Evolutionary conservation across 2,329 filamentous ascomycete genomes (phyloP), one percentile per base, ranked within the genome.

Genomic region (Colletotrichum sp.): DNA sequence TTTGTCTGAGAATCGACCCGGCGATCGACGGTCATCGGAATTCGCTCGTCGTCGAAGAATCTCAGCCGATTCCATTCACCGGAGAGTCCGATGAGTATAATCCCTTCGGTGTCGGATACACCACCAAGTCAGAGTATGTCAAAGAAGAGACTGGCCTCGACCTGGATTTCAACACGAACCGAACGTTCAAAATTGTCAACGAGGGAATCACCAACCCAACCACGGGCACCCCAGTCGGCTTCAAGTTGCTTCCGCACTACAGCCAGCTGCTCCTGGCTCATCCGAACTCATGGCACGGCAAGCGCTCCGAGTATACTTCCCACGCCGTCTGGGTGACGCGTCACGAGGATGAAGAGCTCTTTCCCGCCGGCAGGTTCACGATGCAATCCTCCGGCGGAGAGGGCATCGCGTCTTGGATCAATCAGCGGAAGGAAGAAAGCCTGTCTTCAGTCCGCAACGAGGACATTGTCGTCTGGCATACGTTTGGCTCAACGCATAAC

Each of bases 1-100:
- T 94, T 80, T 89, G 86, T n/a, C 81, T 92, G 34, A 88, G 92
- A 1, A 89, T 94, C n/a, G 92, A 94, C 78, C 91, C 36, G n/a
- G 61, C 61, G 9, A 43, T 94, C 55, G 91, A 93, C 78, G 91
- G 91, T 0, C 85, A 89, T 78, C 80, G 82, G 2, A 93, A 93
- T 80, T 89, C 90, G 0, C 82, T 92, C 2, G 80, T 83, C 3
- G 75, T 85, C 1, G 84, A 87, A 30, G 85, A 87, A 48, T 82
- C 83, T 1, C 77, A 81, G 8, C 64, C 85, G 0, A 84, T 92
- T 79, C 87, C 89, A 0, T 82, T 87, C 71, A 75, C 81, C 13
- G 74, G 78, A 0, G 61, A 70, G 0, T 32, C 62, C 5, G 64
- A 75, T 18, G 16, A 39, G 3, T 77, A 80, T 5, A 93, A 93